Conservation (phyloP, 202 grass and related monocot genomes). For the Setaria italica region DNA sequence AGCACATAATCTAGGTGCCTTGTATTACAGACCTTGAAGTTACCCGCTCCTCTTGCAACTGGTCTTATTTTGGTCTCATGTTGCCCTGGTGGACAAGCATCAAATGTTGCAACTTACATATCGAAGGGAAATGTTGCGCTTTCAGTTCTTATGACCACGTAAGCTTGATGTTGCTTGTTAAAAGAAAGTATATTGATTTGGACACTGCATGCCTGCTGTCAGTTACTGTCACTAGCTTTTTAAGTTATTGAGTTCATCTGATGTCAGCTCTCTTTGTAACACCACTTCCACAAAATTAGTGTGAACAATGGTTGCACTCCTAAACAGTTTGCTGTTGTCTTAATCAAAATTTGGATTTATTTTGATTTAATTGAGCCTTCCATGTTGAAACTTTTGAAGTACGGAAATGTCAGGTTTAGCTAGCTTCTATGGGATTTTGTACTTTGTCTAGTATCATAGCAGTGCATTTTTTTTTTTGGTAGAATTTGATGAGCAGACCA, state of each 20-base stretch:
- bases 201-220: not conserved
- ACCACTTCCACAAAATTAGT: constrained; percentile 6
- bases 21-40: constrained; percentile 78
- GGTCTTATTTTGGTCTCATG: constrained; percentile 99
- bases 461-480: constrained; percentile 1
- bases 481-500: constrained; percentile 11
- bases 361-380: too few relatives aligned
- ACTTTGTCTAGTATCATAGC: constrained; percentile 28
- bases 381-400: constrained; percentile 4
- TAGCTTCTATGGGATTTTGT: constrained; percentile 24
- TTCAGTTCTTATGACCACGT: constrained; percentile 99
- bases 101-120: constrained; percentile 99
- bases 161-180: constrained; percentile 50
- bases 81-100: constrained; percentile 98
- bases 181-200: constrained; percentile 26
- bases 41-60: constrained; percentile 94
- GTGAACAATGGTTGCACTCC: not conserved
- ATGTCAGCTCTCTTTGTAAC: not conserved
- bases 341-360: not conserved
- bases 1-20: constrained; percentile 22
- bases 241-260: constrained; percentile 17
- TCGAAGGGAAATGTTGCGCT: constrained; percentile 99
- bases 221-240: constrained; percentile 14
- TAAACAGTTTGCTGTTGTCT: constrained; percentile 22
- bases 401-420: not conserved